Evolutionary conservation across 129 eudicot genomes (phyloP).

Genomic region (Smallanthus sonchifolius): DNA sequence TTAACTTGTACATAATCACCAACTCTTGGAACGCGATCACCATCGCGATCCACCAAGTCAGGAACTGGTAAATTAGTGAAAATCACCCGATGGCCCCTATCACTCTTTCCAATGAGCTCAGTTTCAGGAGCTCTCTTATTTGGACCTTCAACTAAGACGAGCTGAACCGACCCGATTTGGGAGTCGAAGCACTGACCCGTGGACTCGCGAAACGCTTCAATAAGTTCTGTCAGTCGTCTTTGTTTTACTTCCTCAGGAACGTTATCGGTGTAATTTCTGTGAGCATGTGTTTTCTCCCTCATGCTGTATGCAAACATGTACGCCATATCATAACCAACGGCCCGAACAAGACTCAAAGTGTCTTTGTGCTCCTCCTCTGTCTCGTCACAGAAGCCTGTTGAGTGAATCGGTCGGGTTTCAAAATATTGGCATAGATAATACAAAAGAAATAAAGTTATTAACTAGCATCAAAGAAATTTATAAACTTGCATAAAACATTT

Average conservation of each 20-base stretch:
- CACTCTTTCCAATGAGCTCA: conserved; percentile 98
- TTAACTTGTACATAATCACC: conserved; percentile 91
- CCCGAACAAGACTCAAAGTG: conserved; percentile 66
- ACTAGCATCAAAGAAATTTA: background rate
- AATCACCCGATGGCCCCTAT: conserved; percentile 82
- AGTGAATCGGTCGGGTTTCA: conserved; percentile 1
- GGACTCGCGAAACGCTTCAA: conserved; percentile 79
- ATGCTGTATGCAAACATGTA: conserved; percentile 99
- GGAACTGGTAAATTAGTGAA: conserved; percentile 52
- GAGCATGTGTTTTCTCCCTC: conserved; percentile 99
- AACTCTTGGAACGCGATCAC: conserved; percentile 52
- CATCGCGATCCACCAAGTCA: conserved; percentile 46
- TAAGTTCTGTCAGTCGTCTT: conserved; percentile 82
- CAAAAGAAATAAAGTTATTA: background rate
- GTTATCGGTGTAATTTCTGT: conserved; percentile 75
- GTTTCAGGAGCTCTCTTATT: conserved; percentile 90
- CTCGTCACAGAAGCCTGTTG: conserved; percentile 90
- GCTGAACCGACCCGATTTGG: conserved; percentile 69
- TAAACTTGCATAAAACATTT: background rate
- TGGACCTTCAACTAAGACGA: conserved; percentile 96
- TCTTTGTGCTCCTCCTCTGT: conserved; percentile 89
- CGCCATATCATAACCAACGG: conserved; percentile 97
- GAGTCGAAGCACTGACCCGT: conserved; percentile 85
- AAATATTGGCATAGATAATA: background rate
- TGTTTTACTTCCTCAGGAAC: conserved; percentile 84